phyloP scores from a whole-genome alignment of 768 basidiomycete genomes.

The Auriscalpium vulgare region DNA sequence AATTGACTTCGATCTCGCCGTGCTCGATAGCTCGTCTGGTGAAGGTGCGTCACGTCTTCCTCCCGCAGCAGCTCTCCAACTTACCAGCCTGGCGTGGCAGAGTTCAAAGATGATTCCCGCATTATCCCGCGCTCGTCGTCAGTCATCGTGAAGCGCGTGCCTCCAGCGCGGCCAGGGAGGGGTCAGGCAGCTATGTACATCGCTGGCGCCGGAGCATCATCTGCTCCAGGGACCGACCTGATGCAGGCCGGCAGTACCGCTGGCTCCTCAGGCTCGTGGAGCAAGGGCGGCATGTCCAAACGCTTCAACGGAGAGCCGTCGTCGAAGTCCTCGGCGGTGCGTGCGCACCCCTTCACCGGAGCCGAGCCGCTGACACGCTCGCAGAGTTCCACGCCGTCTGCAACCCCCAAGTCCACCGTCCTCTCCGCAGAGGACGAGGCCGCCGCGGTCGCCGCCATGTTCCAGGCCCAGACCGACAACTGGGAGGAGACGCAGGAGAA shows the following conservation, averaged over 20 bases:
- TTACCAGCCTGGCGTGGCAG: conserved; percentile 30
- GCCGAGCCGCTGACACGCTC: no score
- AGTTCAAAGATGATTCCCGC: conserved; percentile 85
- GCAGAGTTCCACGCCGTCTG: background rate
- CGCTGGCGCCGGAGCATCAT: conserved; percentile 33
- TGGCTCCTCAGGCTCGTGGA: conserved; percentile 43
- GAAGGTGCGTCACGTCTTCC: conserved; percentile 57
- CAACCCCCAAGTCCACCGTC: conserved; percentile 23
- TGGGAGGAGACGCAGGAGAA: conserved; percentile 99
- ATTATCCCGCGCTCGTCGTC: conserved; percentile 94
- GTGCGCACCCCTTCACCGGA: no score
- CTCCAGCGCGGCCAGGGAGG: conserved; percentile 72
- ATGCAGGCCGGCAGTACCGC: conserved; percentile 18
- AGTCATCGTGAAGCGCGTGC: conserved; percentile 86
- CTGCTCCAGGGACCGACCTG: conserved; percentile 35
- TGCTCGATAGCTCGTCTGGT: conserved; percentile 77
- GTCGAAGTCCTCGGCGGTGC: background rate
- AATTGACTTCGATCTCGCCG: conserved; percentile 92
- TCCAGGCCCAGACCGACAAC: conserved; percentile 85
- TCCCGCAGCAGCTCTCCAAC: background rate
- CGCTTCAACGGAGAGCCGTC: conserved; percentile 70
- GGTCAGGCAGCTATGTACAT: conserved; percentile 77
- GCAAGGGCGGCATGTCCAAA: conserved; percentile 62
- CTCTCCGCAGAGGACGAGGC: conserved; percentile 68
- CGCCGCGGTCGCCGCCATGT: conserved; percentile 97